Evolutionary conservation across 441 rosid genomes (phyloP).

Genomic region (Gossypium lobatum): DNA sequence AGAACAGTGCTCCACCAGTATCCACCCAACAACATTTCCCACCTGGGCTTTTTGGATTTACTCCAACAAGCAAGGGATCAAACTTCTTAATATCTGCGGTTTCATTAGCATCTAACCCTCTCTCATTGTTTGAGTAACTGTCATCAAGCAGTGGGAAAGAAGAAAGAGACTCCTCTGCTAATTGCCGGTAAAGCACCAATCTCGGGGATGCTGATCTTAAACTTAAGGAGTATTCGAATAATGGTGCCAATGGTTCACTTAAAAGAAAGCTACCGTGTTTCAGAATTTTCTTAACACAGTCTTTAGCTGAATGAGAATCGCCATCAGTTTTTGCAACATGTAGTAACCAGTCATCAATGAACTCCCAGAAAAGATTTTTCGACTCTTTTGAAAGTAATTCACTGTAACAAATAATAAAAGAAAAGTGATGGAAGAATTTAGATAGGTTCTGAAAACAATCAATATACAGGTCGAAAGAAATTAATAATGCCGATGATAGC

Average conservation of each 20-base stretch:
- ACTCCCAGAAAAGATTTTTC: slow-evolving; percentile 86
- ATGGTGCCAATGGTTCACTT: slow-evolving; percentile 57
- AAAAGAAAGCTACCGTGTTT: slow-evolving; percentile 48
- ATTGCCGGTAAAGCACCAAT: slow-evolving; percentile 83
- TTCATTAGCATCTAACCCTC: slow-evolving; percentile 27
- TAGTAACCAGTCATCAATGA: slow-evolving; percentile 64
- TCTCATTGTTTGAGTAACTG: slow-evolving; percentile 26
- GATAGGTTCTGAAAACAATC: background rate
- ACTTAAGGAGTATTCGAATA: slow-evolving; percentile 79
- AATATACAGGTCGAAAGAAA: background rate
- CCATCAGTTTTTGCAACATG: slow-evolving; percentile 38
- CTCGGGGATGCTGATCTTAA: slow-evolving; percentile 90
- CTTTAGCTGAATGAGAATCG: slow-evolving; percentile 65
- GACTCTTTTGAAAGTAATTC: slow-evolving; percentile 82
- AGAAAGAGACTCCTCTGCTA: slow-evolving; percentile 94
- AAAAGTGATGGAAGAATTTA: background rate
- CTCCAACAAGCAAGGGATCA: slow-evolving; percentile 52
- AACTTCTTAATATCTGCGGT: slow-evolving; percentile 24
- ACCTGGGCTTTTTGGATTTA: slow-evolving; percentile 45
- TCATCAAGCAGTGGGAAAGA: slow-evolving; percentile 81
- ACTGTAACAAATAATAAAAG: slow-evolving; percentile 30
- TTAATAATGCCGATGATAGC: background rate
- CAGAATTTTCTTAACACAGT: slow-evolving; percentile 63
- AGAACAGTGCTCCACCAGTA: slow-evolving; percentile 73
- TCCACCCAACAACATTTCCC: slow-evolving; percentile 98